phyloP scores from a whole-genome alignment of 2,329 filamentous ascomycete species.

The Claviceps sp. region DNA sequence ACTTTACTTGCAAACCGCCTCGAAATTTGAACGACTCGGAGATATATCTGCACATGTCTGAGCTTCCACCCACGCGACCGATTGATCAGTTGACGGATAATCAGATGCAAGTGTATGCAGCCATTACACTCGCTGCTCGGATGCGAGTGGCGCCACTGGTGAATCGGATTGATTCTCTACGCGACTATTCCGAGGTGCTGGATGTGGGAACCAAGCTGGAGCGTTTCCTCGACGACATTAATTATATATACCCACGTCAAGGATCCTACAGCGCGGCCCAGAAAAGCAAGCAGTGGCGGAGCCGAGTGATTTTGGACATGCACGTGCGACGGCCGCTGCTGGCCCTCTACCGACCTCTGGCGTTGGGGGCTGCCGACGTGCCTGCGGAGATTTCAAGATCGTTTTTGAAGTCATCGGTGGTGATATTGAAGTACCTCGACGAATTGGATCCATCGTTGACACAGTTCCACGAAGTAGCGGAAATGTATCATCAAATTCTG shows the following conservation, averaged over 20 bases:
- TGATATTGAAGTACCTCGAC: constrained; percentile 41
- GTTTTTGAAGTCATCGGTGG: constrained; percentile 41
- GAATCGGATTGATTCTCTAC: constrained; percentile 36
- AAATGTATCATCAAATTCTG: constrained; percentile 39
- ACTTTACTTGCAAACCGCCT: constrained; percentile 39
- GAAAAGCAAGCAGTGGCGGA: constrained; percentile 38
- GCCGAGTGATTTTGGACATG: constrained; percentile 38
- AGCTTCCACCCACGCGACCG: constrained; percentile 34
- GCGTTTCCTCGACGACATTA: constrained; percentile 39
- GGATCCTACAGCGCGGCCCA: constrained; percentile 27
- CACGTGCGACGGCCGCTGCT: constrained; percentile 39
- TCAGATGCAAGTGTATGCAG: constrained; percentile 40
- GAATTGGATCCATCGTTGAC: constrained; percentile 35
- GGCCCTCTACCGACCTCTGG: constrained; percentile 41
- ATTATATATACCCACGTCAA: constrained; percentile 36
- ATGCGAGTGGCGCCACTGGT: constrained; percentile 37
- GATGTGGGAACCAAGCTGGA: constrained; percentile 41
- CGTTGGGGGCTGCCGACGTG: constrained; percentile 34
- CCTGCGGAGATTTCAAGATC: constrained; percentile 37
- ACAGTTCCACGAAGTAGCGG: constrained; percentile 33
- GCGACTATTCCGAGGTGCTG: constrained; percentile 39
- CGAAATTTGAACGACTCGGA: constrained; percentile 40
- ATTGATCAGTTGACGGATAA: constrained; percentile 39
- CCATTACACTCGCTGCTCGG: constrained; percentile 34
- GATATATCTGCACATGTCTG: constrained; percentile 31